Percentiles rank a stretch among this genome's conserved stretches.
Evolutionary conservation across 306 rosid genomes (phyloP).

Genomic region (Vigna nakashimae): DNA sequence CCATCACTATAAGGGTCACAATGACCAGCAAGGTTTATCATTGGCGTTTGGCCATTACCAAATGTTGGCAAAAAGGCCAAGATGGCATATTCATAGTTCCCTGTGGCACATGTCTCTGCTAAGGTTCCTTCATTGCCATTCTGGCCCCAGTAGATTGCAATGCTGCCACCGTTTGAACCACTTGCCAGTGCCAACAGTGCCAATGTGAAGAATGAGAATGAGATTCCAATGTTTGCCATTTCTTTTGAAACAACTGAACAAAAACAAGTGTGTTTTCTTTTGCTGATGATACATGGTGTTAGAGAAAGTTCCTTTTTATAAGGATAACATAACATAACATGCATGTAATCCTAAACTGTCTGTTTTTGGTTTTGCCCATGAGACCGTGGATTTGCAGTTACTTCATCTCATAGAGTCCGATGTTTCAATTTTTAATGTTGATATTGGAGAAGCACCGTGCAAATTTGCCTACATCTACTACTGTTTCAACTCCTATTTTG

Average conservation of each 20-base stretch:
- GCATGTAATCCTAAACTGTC: not conserved
- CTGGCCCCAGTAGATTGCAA: conserved; percentile 56
- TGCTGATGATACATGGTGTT: conserved; percentile 12
- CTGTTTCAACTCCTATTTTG: conserved; percentile 19
- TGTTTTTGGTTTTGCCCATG: not conserved
- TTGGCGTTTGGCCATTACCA: conserved; percentile 52
- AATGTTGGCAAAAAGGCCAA: conserved; percentile 54
- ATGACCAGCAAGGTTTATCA: conserved; percentile 52
- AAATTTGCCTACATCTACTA: not conserved
- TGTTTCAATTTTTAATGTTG: conserved; percentile 21
- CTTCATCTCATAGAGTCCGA: not conserved
- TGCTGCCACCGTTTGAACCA: conserved; percentile 47
- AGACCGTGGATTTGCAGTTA: conserved; percentile 5
- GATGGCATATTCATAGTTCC: conserved; percentile 47
- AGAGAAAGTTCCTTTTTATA: conserved; percentile 41
- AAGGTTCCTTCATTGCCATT: conserved; percentile 48
- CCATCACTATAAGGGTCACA: conserved; percentile 49
- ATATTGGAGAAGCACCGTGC: conserved; percentile 28
- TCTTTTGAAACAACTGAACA: not conserved
- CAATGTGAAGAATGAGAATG: conserved; percentile 37
- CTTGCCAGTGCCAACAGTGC: conserved; percentile 36
- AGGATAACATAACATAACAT: conserved; percentile 11
- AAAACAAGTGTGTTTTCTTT: conserved; percentile 4
- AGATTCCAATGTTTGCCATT: conserved; percentile 41
- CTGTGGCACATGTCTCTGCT: conserved; percentile 46